Conservation (phyloP, 2,329 filamentous ascomycete species). For the Fusarium goolgardi region DNA sequence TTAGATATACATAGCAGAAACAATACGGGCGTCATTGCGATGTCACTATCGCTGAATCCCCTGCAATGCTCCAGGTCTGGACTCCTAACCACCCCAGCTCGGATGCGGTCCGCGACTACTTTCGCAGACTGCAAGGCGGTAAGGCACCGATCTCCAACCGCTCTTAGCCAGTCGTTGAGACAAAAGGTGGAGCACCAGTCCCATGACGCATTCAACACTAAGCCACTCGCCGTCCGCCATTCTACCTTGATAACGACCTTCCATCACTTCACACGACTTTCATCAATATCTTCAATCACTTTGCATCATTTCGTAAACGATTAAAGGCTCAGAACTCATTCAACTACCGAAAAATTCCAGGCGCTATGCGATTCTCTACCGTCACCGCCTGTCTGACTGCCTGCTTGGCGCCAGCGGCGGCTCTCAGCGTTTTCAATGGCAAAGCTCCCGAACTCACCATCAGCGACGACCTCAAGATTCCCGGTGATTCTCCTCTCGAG, state of each 20-base stretch:
- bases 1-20: neutral
- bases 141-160: slow-evolving; percentile 43
- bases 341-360: neutral
- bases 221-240: slow-evolving; percentile 45
- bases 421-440: slow-evolving; percentile 56
- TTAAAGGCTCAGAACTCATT: neutral
- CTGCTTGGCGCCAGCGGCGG: slow-evolving; percentile 59
- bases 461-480: slow-evolving; percentile 71
- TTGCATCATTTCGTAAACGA: slow-evolving; percentile 6
- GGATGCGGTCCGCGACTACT: slow-evolving; percentile 27
- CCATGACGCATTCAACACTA: slow-evolving; percentile 54
- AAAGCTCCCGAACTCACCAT: slow-evolving; percentile 54
- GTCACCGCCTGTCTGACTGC: slow-evolving; percentile 60
- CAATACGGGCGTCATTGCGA: slow-evolving; percentile 5
- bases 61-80: slow-evolving; percentile 15
- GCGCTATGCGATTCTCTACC: slow-evolving; percentile 53
- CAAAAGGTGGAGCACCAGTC: slow-evolving; percentile 47
- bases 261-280: slow-evolving; percentile 33
- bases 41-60: slow-evolving; percentile 8
- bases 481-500: slow-evolving; percentile 85
- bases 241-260: slow-evolving; percentile 44
- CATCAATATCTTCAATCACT: slow-evolving; percentile 17
- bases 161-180: slow-evolving; percentile 30
- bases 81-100: slow-evolving; percentile 2
- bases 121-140: slow-evolving; percentile 38